Conservation (phyloP, 768 basidiomycete species). For the Lentinula guzmanii region DNA sequence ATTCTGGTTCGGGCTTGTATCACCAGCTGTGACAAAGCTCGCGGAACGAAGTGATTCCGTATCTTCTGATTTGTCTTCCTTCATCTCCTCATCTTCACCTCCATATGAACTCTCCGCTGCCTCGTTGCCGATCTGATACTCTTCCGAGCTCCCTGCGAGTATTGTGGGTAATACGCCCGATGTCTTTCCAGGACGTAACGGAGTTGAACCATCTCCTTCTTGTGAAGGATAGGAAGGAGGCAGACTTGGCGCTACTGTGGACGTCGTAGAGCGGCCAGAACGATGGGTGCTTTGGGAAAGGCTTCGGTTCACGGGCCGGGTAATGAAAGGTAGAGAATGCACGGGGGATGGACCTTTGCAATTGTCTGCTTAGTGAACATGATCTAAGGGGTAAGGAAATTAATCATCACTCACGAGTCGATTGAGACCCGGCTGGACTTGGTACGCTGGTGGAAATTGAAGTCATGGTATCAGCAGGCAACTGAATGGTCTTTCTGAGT, state of each 20-base stretch:
- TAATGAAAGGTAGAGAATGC: slow-evolving; percentile 51
- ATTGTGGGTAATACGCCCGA: slow-evolving; percentile 32
- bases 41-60: slow-evolving; percentile 43
- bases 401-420: slow-evolving; percentile 35
- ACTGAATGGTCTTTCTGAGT: slow-evolving; percentile 25
- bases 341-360: slow-evolving; percentile 40
- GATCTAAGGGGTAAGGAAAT: background rate
- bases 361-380: background rate
- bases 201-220: slow-evolving; percentile 19
- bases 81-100: slow-evolving; percentile 20
- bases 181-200: slow-evolving; percentile 20
- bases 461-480: slow-evolving; percentile 19
- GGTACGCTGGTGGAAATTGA: slow-evolving; percentile 18
- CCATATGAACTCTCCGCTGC: slow-evolving; percentile 21
- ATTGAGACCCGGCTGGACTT: slow-evolving; percentile 28
- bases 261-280: slow-evolving; percentile 30
- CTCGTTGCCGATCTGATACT: slow-evolving; percentile 24
- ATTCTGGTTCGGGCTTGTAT: background rate
- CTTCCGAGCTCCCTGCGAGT: slow-evolving; percentile 28
- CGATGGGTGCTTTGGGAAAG: slow-evolving; percentile 56
- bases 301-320: slow-evolving; percentile 61
- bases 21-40: slow-evolving; percentile 49
- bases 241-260: slow-evolving; percentile 39
- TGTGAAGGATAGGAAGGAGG: slow-evolving; percentile 41
- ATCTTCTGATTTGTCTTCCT: slow-evolving; percentile 25